These are phyloP conservation scores for Phoma sp. DNA, from an alignment of 2,329 filamentous ascomycete species.

Conservation along the genomic window DNA sequence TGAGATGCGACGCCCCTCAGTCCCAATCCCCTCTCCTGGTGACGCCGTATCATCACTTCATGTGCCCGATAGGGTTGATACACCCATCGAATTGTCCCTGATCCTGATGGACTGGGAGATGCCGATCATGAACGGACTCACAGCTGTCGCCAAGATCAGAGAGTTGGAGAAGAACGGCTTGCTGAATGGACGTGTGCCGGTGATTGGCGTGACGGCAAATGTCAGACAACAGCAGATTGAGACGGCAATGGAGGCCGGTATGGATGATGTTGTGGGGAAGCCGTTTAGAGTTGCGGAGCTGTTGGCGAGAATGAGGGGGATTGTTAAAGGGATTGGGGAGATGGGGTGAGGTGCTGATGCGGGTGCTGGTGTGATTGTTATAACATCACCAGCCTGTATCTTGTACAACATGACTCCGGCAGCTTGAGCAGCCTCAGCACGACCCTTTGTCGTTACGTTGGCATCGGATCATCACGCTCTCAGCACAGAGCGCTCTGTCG, in stretches of 20 bases:
- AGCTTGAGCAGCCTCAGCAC: no score
- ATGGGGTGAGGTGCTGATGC: background rate
- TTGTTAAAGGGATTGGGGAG: constrained; percentile 17
- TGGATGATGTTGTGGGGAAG: constrained; percentile 73
- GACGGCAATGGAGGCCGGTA: constrained; percentile 39
- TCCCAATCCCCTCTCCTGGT: constrained; percentile 37
- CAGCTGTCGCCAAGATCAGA: constrained; percentile 37
- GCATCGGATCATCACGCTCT: no score
- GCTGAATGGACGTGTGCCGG: constrained; percentile 32
- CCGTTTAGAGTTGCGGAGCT: constrained; percentile 63
- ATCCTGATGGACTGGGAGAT: constrained; percentile 48
- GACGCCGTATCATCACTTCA: background rate
- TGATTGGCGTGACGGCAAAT: constrained; percentile 48
- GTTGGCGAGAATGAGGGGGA: constrained; percentile 28
- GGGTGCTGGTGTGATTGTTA: no score
- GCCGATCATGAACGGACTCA: constrained; percentile 45
- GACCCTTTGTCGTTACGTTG: no score
- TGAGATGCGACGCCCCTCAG: constrained; percentile 55
- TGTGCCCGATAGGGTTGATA: background rate
- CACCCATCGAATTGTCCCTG: constrained; percentile 25
- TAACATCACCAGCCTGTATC: no score
- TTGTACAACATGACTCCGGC: no score
- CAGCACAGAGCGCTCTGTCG: no score
- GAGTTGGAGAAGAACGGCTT: constrained; percentile 30
- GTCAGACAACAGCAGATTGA: constrained; percentile 42